These are phyloP conservation scores for Hygrocybe punicea DNA, from an alignment of 768 basidiomycete genomes.

Conservation along the genomic window DNA sequence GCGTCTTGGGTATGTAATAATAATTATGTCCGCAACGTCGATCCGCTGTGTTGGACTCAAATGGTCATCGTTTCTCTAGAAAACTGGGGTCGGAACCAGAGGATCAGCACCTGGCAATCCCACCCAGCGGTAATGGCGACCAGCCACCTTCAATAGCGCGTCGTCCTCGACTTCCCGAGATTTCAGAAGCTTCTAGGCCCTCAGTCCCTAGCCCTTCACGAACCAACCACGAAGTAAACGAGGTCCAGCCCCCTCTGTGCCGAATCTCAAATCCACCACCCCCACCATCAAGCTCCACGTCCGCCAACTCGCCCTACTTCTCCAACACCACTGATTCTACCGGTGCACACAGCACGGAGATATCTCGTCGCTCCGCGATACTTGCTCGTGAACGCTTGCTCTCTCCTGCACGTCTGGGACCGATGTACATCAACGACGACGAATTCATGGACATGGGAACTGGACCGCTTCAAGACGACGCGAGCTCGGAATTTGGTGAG, in stretches of 20 bases:
- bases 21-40: neutral
- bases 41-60: neutral
- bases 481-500: constrained; percentile 34
- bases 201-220: too few species aligned
- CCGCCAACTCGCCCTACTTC: constrained; percentile 5
- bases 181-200: constrained; percentile 10
- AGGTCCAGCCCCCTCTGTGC: constrained; percentile 27
- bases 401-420: neutral
- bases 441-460: neutral
- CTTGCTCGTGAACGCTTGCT: constrained; percentile 2
- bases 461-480: neutral
- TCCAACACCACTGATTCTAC: neutral
- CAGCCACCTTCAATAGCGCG: constrained; percentile 9
- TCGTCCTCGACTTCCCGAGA: constrained; percentile 29
- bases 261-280: constrained; percentile 17
- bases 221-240: constrained; percentile 27
- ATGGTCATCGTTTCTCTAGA: constrained; percentile 18
- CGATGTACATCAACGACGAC: neutral
- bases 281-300: constrained; percentile 4
- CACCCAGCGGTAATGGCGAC: neutral
- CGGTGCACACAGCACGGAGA: neutral
- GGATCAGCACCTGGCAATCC: neutral
- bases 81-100: constrained; percentile 21
- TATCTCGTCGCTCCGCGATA: neutral
- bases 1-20: constrained; percentile 61